Conservation (phyloP, 2,329 filamentous ascomycete genomes). For the Chrysosporium keratinophilum region DNA sequence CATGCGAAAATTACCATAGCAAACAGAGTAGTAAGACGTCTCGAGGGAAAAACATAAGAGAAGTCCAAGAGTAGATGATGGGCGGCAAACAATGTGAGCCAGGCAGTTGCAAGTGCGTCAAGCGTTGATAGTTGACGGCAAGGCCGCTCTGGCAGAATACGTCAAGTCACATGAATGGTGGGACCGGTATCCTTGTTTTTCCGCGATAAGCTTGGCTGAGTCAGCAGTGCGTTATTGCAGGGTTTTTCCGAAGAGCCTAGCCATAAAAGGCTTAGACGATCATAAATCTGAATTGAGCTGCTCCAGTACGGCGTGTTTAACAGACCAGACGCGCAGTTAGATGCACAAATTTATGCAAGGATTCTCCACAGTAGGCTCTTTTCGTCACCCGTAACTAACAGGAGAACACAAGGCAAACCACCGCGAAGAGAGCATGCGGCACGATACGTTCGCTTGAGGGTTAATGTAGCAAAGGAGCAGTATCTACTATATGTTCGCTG, state of each 20-base stretch:
- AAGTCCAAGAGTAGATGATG: background rate
- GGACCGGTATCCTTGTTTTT: background rate
- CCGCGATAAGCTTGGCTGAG: background rate
- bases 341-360: conserved; percentile 11
- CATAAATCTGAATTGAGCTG: background rate
- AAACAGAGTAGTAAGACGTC: background rate
- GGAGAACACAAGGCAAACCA: background rate
- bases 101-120: conserved; percentile 1
- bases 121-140: background rate
- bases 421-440: background rate
- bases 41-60: background rate
- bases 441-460: too few relatives aligned
- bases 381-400: background rate
- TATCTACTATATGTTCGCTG: too few relatives aligned
- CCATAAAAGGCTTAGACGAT: background rate
- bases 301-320: background rate
- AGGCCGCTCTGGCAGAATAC: background rate
- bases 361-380: background rate
- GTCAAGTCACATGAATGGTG: background rate
- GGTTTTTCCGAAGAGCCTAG: background rate
- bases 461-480: too few relatives aligned
- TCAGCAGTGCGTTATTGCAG: background rate
- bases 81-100: background rate
- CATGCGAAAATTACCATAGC: background rate
- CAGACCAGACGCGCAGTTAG: background rate